These are phyloP conservation scores for Moesziomyces aphidis DNA, from an alignment of 1,284 basidiomycete genomes.

Conservation along the genomic window DNA sequence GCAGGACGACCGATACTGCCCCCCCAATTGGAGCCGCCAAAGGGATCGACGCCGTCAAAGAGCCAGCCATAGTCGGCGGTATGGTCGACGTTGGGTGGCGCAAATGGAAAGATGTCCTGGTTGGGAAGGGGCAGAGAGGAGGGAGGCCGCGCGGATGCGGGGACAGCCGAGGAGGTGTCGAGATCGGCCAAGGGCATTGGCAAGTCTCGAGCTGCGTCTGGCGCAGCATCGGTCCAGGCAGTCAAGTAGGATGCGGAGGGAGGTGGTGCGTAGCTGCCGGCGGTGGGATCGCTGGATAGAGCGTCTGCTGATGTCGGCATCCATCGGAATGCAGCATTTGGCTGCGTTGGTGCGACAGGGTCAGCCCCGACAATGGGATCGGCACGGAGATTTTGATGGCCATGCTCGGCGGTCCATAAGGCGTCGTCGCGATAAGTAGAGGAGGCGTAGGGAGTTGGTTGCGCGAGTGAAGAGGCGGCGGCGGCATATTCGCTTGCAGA, in stretches of 20 bases:
- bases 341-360: background rate
- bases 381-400: conserved; percentile 7
- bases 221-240: conserved; percentile 23
- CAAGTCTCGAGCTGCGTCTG: conserved; percentile 11
- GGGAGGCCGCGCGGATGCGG: conserved; percentile 3
- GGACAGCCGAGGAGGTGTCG: conserved; percentile 13
- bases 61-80: conserved; percentile 56
- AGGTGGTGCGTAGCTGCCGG: conserved; percentile 42
- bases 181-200: conserved; percentile 26
- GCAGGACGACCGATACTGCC: conserved; percentile 22
- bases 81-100: conserved; percentile 42
- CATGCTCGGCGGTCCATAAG: conserved; percentile 11
- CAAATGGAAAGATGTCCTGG: conserved; percentile 52
- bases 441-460: conserved; percentile 7
- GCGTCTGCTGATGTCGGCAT: conserved; percentile 16
- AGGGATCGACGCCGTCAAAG: conserved; percentile 54
- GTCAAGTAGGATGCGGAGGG: conserved; percentile 39
- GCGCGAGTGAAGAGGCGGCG: background rate
- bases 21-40: conserved; percentile 35
- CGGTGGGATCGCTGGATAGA: conserved; percentile 4
- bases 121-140: conserved; percentile 27
- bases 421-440: conserved; percentile 18
- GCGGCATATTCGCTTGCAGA: conserved; percentile 1
- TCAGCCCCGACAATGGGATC: conserved; percentile 3
- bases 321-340: conserved; percentile 24